Conservation (phyloP, 805 yeast genomes). For the Ogataea degrootiae region DNA sequence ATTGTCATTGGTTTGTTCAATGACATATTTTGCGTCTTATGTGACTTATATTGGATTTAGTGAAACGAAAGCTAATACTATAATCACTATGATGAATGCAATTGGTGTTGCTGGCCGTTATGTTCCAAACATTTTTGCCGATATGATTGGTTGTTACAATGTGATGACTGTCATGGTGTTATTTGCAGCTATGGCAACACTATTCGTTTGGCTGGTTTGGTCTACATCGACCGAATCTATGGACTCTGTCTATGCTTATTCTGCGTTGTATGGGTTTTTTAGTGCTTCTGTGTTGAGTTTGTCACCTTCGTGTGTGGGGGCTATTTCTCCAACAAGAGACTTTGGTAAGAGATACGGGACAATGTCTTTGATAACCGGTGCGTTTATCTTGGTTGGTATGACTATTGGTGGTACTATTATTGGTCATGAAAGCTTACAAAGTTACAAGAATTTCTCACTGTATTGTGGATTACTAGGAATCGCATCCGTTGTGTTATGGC, state of each 20-base stretch:
- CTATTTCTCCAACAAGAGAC: slow-evolving; percentile 50
- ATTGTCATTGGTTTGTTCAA: slow-evolving; percentile 39
- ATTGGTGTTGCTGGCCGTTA: slow-evolving; percentile 37
- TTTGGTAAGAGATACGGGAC: slow-evolving; percentile 68
- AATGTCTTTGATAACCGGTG: slow-evolving; percentile 39
- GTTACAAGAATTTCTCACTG: slow-evolving; percentile 40
- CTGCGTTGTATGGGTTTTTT: slow-evolving; percentile 50
- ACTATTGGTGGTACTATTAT: slow-evolving; percentile 43
- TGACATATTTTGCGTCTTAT: slow-evolving; percentile 49
- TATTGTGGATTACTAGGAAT: slow-evolving; percentile 38
- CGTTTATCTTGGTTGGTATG: slow-evolving; percentile 30
- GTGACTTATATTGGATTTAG: slow-evolving; percentile 40
- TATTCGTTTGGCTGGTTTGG: slow-evolving; percentile 60
- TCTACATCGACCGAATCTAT: slow-evolving; percentile 8
- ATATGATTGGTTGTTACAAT: slow-evolving; percentile 38
- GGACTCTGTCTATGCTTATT: slow-evolving; percentile 43
- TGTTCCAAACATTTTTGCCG: slow-evolving; percentile 38
- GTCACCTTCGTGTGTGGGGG: slow-evolving; percentile 57
- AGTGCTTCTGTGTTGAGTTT: slow-evolving; percentile 54
- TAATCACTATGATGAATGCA: slow-evolving; percentile 36
- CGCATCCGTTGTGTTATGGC: slow-evolving; percentile 35
- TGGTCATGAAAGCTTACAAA: slow-evolving; percentile 20
- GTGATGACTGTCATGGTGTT: slow-evolving; percentile 34
- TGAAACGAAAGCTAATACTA: slow-evolving; percentile 32
- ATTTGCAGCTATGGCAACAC: slow-evolving; percentile 34